phyloP scores from a whole-genome alignment of 805 yeast species.

The Candida quercuum region DNA sequence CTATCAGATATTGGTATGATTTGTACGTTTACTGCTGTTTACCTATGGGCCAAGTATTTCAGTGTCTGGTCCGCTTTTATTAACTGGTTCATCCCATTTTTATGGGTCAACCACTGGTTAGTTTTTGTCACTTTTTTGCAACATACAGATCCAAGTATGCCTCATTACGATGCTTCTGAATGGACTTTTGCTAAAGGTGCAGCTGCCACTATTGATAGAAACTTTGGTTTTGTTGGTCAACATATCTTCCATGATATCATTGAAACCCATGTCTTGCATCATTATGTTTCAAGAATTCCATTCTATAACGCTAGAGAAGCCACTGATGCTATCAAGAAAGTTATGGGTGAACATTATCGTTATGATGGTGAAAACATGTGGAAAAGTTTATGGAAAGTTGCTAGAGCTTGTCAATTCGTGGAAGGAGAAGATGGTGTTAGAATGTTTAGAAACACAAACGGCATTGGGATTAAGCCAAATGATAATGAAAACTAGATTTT shows the following conservation, averaged over 20 bases:
- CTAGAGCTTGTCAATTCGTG: constrained; percentile 65
- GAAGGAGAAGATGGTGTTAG: constrained; percentile 62
- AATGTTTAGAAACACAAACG: constrained; percentile 60
- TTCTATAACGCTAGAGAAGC: constrained; percentile 84
- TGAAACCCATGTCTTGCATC: constrained; percentile 88
- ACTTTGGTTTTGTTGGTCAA: constrained; percentile 56
- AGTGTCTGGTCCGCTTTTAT: constrained; percentile 47
- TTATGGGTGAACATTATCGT: constrained; percentile 79
- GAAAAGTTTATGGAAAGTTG: constrained; percentile 48
- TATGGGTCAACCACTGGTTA: constrained; percentile 60
- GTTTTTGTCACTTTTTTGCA: constrained; percentile 59
- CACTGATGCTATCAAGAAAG: constrained; percentile 71
- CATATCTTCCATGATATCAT: constrained; percentile 83
- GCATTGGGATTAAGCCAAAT: constrained; percentile 32
- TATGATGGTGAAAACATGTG: constrained; percentile 56
- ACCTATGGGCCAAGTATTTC: constrained; percentile 43
- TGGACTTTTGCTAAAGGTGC: constrained; percentile 68
- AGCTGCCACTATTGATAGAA: constrained; percentile 59
- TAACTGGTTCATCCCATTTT: constrained; percentile 55
- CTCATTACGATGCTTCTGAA: constrained; percentile 49
- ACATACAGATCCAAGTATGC: constrained; percentile 55
- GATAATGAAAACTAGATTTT: neutral
- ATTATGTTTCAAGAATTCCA: constrained; percentile 78
- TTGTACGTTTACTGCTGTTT: constrained; percentile 37
- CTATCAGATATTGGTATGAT: constrained; percentile 53